Evolutionary conservation across 2,329 filamentous ascomycete species (phyloP), one percentile per base, ranked within the genome.

Genomic region (Alternaria novae-zelandiae): DNA sequence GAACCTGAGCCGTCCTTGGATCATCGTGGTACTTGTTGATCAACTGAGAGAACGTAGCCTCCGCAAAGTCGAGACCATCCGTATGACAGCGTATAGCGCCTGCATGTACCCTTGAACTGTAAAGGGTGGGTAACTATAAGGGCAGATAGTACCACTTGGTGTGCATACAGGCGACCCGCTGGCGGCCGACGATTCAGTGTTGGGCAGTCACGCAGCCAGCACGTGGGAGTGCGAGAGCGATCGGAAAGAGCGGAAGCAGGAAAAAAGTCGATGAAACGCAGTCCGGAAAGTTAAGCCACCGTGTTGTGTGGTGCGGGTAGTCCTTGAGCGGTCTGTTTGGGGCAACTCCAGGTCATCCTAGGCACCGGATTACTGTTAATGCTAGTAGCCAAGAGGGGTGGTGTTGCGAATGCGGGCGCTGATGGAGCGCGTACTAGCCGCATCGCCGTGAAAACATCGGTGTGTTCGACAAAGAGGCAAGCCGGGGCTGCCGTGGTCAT

Each of bases 191-290:
- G 59, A 55, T 63, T 61, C 60, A 57, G 53, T 54, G 58, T 56
- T 57, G 47, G 58, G 54, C 60, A 46, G 63, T 68, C 60, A 62
- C 66, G 63, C 65, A 64, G 58, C 62, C 21, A 58, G 21, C 51
- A 23, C 28, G 28, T 36, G 57, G 61, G 49, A 61, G 44, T 56
- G 57, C 59, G 53, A 62, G 55, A 63, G 60, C 59, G 59, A 65
- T 63, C 69, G 66, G 70, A 57, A 70, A 66, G 57, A 53, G 51
- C 66, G 66, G 67, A 63, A 65, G 60, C 55, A 64, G 30, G 57
- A 53, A 54, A 60, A 64, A 61, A 57, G 53, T 41, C 44, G 55
- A 63, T 69, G 69, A 71, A 71, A 69, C 67, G 46, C 59, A 46
- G n/a, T 41, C 57, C 54, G 55, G 61, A 66, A 49, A 64, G 64